Evolutionary conservation across 345 rosid genomes (phyloP), one percentile per base, ranked within the genome.

Genomic region (Citrus australasica): DNA sequence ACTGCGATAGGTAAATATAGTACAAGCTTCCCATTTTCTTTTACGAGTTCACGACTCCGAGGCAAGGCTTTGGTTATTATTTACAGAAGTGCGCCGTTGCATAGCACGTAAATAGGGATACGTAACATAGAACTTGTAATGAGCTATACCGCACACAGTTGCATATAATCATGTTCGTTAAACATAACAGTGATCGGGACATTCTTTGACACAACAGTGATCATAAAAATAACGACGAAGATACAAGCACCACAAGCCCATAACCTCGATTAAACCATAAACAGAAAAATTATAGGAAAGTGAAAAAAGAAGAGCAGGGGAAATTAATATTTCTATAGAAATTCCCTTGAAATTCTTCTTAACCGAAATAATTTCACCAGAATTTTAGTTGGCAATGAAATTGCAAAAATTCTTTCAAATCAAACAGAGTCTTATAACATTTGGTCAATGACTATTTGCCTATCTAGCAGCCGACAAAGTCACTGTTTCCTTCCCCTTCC

Each of bases 401-500:
- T 77, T 25, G 48, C 71, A 68, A 79, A 76, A 40, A 59, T 72
- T 40, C 64, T 62, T 69, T 63, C 22, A 40, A 42, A 65, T 58
- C 27, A 76, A 42, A 76, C 73, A 53, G 8, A 10, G 70, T 51
- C 51, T 38, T 3, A 17, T 25, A 30, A 35, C 13, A 27, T 53
- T 72, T 63, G 59, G 77, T 51, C 67, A 56, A 48, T 7, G 62
- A 69, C 73, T 33, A 37, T 62, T 24, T 21, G 33, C 46, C 53
- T 24, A 56, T 69, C 59, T 24, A 63, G 35, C 21, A 30, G 55
- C 81, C 40, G 74, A 74, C 19, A 28, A 67, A 82, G 71, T 80
- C 86, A 90, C 79, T 93, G 98, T 86, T 93, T 94, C 84, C 97
- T 88, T 82, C 97, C 98, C 82, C 97, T 89, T 81, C 98, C 98